A percentile compares a stretch with the other conserved stretches of the same genome.
Evolutionary conservation across 83 land plant species (phyloP).

Genomic region (Picea abies): DNA sequence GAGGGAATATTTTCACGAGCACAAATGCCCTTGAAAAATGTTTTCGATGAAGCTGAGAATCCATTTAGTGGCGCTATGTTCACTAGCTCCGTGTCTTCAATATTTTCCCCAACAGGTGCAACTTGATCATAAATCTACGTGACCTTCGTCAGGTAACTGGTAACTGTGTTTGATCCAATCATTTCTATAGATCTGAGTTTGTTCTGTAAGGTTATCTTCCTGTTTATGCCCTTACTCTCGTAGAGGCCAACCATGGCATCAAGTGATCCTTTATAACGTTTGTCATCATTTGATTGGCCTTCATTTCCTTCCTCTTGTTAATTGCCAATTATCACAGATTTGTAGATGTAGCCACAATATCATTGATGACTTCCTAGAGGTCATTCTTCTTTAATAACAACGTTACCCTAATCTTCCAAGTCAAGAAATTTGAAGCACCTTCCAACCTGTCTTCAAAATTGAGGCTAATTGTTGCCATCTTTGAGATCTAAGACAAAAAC

Average conservation of each 20-base stretch:
- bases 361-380: neutral
- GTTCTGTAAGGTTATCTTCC: neutral
- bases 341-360: too few relatives aligned
- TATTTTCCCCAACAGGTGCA: neutral
- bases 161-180: neutral
- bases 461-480: neutral
- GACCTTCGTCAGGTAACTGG: too few relatives aligned
- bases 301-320: neutral
- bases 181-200: too few relatives aligned
- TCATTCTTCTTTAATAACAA: too few relatives aligned
- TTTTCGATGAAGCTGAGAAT: too few relatives aligned
- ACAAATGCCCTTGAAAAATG: too few relatives aligned
- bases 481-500: too few relatives aligned
- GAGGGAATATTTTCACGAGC: neutral
- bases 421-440: neutral
- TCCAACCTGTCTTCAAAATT: neutral
- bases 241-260: neutral
- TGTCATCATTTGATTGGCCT: neutral
- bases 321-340: too few relatives aligned
- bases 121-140: neutral
- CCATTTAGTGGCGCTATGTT: neutral
- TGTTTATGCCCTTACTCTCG: neutral
- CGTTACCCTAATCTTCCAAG: neutral
- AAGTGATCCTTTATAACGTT: too few relatives aligned
- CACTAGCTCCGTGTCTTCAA: neutral